These are phyloP conservation scores for Tuber magnatum DNA, from an alignment of 495 filamentous ascomycete species.

Conservation along the genomic window DNA sequence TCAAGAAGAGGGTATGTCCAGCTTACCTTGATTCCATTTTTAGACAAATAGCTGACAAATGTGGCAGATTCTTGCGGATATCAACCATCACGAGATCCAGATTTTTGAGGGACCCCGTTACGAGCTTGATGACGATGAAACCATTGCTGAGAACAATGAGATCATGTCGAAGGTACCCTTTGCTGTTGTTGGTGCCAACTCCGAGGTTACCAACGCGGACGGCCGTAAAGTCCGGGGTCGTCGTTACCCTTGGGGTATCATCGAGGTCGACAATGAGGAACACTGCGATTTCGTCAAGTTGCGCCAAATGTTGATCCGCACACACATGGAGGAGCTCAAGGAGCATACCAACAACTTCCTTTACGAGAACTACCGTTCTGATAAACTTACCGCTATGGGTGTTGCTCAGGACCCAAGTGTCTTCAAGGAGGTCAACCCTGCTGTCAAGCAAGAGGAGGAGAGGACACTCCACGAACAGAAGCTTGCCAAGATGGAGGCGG, in stretches of 20 bases:
- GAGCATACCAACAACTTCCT: conserved; percentile 98
- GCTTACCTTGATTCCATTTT: conserved; percentile 2
- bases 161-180: conserved; percentile 99
- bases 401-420: conserved; percentile 96
- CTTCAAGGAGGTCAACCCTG: conserved; percentile 99
- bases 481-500: conserved; percentile 98
- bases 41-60: conserved; percentile 25
- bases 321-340: conserved; percentile 99
- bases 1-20: conserved; percentile 83
- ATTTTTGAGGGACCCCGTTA: conserved; percentile 99
- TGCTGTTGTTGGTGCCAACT: conserved; percentile 92
- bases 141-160: conserved; percentile 98
- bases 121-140: conserved; percentile 98
- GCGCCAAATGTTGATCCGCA: conserved; percentile 98
- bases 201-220: conserved; percentile 81
- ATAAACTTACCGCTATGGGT: conserved; percentile 97
- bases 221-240: conserved; percentile 94
- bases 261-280: conserved; percentile 99
- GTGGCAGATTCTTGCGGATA: conserved; percentile 85
- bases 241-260: conserved; percentile 95
- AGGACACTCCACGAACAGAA: conserved; percentile 97
- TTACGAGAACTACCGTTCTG: conserved; percentile 98
- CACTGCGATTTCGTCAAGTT: conserved; percentile 99
- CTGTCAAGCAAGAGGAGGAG: conserved; percentile 99
- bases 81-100: conserved; percentile 90